Evolutionary conservation across 179 eudicot species (phyloP), one percentile per base, ranked within the genome.

Genomic region (Gypsophila paniculata): DNA sequence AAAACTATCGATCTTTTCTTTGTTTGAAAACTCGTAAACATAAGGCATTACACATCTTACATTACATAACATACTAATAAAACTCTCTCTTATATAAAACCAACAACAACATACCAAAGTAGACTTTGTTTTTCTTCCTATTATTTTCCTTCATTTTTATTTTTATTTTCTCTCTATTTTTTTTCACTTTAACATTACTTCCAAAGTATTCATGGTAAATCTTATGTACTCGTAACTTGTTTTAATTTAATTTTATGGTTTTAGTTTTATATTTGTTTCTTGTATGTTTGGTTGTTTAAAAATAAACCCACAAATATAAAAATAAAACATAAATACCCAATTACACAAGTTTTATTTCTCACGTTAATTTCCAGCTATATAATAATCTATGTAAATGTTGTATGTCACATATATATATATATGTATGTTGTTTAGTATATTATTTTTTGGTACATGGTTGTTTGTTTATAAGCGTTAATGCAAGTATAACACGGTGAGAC

Each of bases 341-440:
- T 60, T 66, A 17, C 58, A 66, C 52, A 77, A 77, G 68, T 73
- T 77, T 73, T 63, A 63, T 77, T 9, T 34, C 14, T 72, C 80
- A 68, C 74, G 81, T 61, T 78, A 61, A 52, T 53, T 53, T 62
- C 63, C 53, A 73, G 71, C 70, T 53, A 51, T 8, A 51, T 36
- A 36, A 78, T 69, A 63, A 70, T 78, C 74, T 68, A 73, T 73
- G 77, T 59, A 58, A 54, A 78, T 77, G 76, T 68, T 61, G 21
- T n/a, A n/a, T n/a, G n/a, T n/a, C n/a, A n/a, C n/a, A n/a, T n/a
- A n/a, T n/a, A n/a, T n/a, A n/a, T n/a, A n/a, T n/a, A n/a, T n/a
- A n/a, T n/a, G n/a, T n/a, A n/a, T n/a, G n/a, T n/a, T n/a, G n/a
- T n/a, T n/a, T n/a, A n/a, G n/a, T n/a, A n/a, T n/a, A n/a, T n/a